Evolutionary conservation across 257 asterid genomes (phyloP).

Genomic region (Ligustrum vulgare): DNA sequence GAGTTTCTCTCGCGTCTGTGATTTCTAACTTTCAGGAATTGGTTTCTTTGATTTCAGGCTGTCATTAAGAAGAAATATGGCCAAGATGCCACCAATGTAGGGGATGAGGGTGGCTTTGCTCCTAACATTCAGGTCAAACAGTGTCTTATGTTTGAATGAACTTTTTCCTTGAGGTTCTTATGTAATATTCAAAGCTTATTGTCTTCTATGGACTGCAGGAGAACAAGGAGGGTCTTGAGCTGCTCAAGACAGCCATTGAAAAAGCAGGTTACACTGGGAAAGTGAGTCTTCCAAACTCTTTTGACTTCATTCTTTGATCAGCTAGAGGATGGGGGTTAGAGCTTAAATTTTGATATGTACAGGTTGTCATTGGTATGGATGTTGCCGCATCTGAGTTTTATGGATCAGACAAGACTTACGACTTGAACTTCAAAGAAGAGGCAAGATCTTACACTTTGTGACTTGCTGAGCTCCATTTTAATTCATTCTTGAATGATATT

Average conservation of each 20-base stretch:
- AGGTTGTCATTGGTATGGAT: constrained; percentile 99
- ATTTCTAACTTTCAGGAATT: constrained; percentile 6
- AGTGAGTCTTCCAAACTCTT: constrained; percentile 34
- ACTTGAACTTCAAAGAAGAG: constrained; percentile 98
- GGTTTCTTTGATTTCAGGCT: constrained; percentile 42
- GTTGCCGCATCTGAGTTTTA: constrained; percentile 99
- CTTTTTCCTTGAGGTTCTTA: constrained; percentile 10
- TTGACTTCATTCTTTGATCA: not conserved
- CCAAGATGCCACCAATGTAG: constrained; percentile 97
- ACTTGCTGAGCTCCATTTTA: not conserved
- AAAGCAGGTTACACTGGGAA: constrained; percentile 93
- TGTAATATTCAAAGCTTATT: constrained; percentile 16
- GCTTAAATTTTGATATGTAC: not conserved
- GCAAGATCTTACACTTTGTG: constrained; percentile 29
- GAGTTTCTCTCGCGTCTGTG: not conserved
- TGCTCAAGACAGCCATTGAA: constrained; percentile 91
- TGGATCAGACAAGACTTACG: constrained; percentile 72
- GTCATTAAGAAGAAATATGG: constrained; percentile 97
- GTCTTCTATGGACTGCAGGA: constrained; percentile 45
- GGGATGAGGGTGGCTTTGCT: constrained; percentile 99
- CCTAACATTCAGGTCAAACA: constrained; percentile 82
- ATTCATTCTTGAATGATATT: not conserved
- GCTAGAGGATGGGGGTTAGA: not conserved
- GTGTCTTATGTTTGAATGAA: constrained; percentile 1
- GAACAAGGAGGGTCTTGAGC: constrained; percentile 97